Conservation (phyloP, 495 filamentous ascomycete genomes). For the Xylaria venustula region DNA sequence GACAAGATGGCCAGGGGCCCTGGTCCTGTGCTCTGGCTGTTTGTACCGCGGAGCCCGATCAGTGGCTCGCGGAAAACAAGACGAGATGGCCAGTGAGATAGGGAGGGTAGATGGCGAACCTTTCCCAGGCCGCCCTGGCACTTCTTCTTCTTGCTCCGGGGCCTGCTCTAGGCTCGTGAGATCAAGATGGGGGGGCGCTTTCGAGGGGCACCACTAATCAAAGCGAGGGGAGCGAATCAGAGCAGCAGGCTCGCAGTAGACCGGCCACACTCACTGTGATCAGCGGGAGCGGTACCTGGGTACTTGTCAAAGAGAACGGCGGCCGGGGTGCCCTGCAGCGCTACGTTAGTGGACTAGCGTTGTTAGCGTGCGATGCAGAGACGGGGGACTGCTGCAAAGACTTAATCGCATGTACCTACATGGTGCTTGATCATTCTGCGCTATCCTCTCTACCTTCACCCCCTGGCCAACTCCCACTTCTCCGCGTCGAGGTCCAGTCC, state of each 20-base stretch:
- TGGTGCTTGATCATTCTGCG: slow-evolving; percentile 6
- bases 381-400: slow-evolving; percentile 12
- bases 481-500: neutral
- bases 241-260: neutral
- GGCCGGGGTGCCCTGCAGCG: slow-evolving; percentile 12
- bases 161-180: neutral
- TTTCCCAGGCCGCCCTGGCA: neutral
- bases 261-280: neutral
- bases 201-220: slow-evolving; percentile 6
- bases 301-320: slow-evolving; percentile 14
- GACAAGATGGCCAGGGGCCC: slow-evolving; percentile 13
- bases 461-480: neutral
- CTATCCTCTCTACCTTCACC: neutral
- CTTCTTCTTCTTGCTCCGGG: too few relatives aligned
- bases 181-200: slow-evolving; percentile 10
- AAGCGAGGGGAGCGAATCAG: slow-evolving; percentile 10
- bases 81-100: slow-evolving; percentile 7
- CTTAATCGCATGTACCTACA: slow-evolving; percentile 15
- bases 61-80: slow-evolving; percentile 12
- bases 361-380: slow-evolving; percentile 11
- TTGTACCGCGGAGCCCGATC: neutral
- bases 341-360: neutral
- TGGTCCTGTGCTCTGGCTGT: neutral
- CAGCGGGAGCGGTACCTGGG: neutral
- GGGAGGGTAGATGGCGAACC: neutral